Evolutionary conservation across 192 early-diverging fungal genomes (phyloP), one percentile per base, ranked within the genome.

Genomic region (Backusella tarrabulga): DNA sequence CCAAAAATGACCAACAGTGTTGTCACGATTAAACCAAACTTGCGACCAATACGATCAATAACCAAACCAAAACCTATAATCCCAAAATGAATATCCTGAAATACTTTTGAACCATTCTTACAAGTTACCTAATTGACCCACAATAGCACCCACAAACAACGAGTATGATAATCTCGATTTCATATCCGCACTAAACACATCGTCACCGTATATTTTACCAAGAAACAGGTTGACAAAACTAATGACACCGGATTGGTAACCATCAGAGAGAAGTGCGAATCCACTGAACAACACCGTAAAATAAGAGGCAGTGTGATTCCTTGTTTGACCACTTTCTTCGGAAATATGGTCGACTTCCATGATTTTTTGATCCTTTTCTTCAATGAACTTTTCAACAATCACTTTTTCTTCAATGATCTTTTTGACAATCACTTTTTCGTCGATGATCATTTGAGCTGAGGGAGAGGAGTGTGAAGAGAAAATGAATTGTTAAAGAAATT

Each of bases 221-320:
- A 87, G 80, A 40, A 84, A 78, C 17, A 86, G 77, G 60, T 87
- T 87, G 71, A 86, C 76, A 44, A 87, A 80, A 19, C 81, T 85
- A 35, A 89, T 83, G 23, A 89, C 81, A 71, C 85, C 85, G 54
- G 83, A 84, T 50, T 89, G 88, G 71, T 89, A 89, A 32, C 88
- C 88, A 83, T 87, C 86, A 0, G 86, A 87, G 36, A 87, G 67
- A 17, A 89, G 76, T 0, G 88, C 88, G 50, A 83, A 76, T 15
- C 81, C 83, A 72, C 76, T 73, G 21, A 77, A 85, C 8, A 85
- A 1, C 14, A 77, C 74, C 34, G 70, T 82, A 56, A 77, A 82
- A 52, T 72, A 71, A 21, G 80, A 75, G 6, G 80, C 38, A 8
- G 8, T 4, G 1, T 9, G 6, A 6, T 11, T 52, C n/a, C 7